Evolutionary conservation across 2,329 filamentous ascomycete genomes (phyloP), one percentile per base, ranked within the genome.

Genomic region (Talaromyces sp.): DNA sequence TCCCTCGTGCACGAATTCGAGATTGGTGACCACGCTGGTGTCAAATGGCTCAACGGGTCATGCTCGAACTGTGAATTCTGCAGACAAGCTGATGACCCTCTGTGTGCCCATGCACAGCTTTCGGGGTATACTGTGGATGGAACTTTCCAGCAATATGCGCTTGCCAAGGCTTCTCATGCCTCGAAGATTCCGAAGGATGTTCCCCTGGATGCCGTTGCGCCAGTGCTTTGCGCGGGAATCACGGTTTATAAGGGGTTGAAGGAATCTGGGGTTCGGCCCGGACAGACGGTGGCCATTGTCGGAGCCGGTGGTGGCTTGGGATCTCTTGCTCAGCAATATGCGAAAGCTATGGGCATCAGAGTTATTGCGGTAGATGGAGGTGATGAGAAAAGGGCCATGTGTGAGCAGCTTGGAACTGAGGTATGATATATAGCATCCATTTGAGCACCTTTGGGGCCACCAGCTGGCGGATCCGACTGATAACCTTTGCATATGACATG

Each of bases 111-210:
- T 66, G 87, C 91, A 27, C 81, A 85, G 40, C 86, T 97, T 45
- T 96, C 92, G 0, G 93, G 94, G 65, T 97, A 96, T 85, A 96
- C 91, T 11, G 92, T 96, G 76, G 91, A 97, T 77, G 93, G 93
- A 45, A 89, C 89, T 60, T 97, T 97, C 85, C 93, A 97, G 82
- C 89, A 97, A 82, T 97, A 96, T 82, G 87, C 86, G 77, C 86
- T 97, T 68, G 93, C 88, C 71, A 96, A 96, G 79, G 92, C 92
- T 22, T 88, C 89, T 29, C 92, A 96, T 77, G 88, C 95, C 19
- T 91, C 92, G 31, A 88, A 89, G 70, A 91, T 97, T 69, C 91
- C 91, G 69, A 89, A 92, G 77, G 86, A 89, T 36, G 86, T 90
- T 68, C 83, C 87, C 66, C 88, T 97, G 49, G 92, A 93, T 74